Base-by-base conservation (phyloP, 345 rosid species). In the Linum trigynum region DNA sequence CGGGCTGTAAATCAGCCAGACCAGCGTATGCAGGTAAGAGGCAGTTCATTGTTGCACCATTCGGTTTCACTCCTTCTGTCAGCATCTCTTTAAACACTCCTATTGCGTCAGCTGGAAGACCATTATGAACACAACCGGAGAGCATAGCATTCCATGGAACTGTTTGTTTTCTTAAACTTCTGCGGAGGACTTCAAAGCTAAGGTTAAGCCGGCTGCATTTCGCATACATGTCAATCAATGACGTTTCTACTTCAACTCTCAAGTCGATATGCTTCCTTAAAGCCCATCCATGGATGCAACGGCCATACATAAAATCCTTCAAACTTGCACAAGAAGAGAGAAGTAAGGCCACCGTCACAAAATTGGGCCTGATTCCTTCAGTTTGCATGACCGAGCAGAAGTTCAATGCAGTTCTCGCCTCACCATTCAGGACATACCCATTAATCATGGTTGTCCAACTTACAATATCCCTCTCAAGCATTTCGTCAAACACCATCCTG, bases 191-290 rank as follows among this genome's bases (percentile, higher is more conserved):
- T 73, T 38, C 72, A 38, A 82, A 85, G 69, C 90, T 82, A 53
- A 79, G 80, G 55, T 81, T 78, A 66, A 84, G 10, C 0, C 68
- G 80, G 53, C 77, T 71, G 75, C 94, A 86, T 72, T 83, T 89
- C 71, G 98, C 90, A 76, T 88, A 91, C 90, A 88, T 86, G 74
- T 85, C 88, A 63, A 88, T 86, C 76, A 91, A 75, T 72, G 94
- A 85, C 43, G 98, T 91, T 69, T 88, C 90, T 6, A 86, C 67
- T 39, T 68, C 63, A 71, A 86, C 77, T 59, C 79, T 76, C 3
- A 74, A 67, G 67, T 69, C 79, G 35, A 86, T 67, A 60, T 73
- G 71, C 67, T 78, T 90, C 77, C 84, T 83, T 63, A 79, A 65
- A 1, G 82, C 86, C 96, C 91, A 88, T 40, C 91, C 94, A 58